Evolutionary conservation across 352 stramenopile species (phyloP).

Genomic region (Phytophthora cryptogea): DNA sequence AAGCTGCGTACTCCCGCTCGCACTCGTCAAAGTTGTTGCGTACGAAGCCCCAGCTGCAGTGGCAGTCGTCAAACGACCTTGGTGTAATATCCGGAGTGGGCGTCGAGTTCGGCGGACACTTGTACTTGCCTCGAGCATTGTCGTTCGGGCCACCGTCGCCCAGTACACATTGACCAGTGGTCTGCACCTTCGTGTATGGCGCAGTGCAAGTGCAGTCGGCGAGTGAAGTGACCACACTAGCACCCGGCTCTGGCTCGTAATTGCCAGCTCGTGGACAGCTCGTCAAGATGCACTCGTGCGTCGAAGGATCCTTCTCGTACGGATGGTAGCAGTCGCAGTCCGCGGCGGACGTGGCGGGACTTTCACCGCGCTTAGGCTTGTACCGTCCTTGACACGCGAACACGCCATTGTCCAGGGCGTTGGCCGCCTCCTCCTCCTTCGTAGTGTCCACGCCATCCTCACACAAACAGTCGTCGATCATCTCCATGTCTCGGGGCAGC

Average conservation of each 20-base stretch:
- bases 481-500: conserved; percentile 84
- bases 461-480: conserved; percentile 74
- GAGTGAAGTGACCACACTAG: conserved; percentile 52
- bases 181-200: conserved; percentile 72
- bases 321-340: conserved; percentile 79
- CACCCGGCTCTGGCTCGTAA: conserved; percentile 60
- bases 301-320: conserved; percentile 71
- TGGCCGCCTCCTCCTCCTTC: conserved; percentile 27
- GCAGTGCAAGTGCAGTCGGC: conserved; percentile 69
- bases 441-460: conserved; percentile 44
- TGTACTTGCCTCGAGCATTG: conserved; percentile 19
- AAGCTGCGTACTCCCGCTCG: conserved; percentile 55
- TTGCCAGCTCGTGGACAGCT: conserved; percentile 77
- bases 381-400: conserved; percentile 73
- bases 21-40: conserved; percentile 49
- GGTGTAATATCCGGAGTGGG: conserved; percentile 34
- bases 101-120: conserved; percentile 46
- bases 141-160: conserved; percentile 1
- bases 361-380: conserved; percentile 39
- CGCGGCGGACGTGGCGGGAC: conserved; percentile 44
- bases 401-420: conserved; percentile 32
- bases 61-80: conserved; percentile 69
- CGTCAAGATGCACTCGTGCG: conserved; percentile 52
- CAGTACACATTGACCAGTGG: conserved; percentile 68
- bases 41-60: conserved; percentile 78